A percentile compares a stretch with the other conserved stretches of the same genome.
Conservation (phyloP, 1,284 basidiomycete genomes). For the Cryptococcus sp. region DNA sequence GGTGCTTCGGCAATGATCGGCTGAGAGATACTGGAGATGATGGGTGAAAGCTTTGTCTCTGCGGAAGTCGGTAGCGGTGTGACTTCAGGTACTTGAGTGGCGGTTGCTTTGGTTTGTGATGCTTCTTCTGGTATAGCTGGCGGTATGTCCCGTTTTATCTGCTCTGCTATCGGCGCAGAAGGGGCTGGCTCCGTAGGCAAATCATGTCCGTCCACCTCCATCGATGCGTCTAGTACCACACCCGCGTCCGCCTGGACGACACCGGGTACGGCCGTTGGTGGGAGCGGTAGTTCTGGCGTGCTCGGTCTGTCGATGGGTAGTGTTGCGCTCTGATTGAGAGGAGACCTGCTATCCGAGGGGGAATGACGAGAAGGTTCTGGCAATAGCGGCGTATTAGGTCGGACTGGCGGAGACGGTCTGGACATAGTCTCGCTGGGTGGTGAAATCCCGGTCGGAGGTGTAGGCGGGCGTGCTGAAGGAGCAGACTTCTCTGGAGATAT, state of each 20-base stretch:
- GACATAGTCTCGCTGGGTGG: slow-evolving; percentile 5
- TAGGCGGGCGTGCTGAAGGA: neutral
- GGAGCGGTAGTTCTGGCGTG: slow-evolving; percentile 6
- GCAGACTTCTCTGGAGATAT: neutral
- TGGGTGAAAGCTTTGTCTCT: too few relatives aligned
- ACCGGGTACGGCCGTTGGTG: neutral
- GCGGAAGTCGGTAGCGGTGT: too few relatives aligned
- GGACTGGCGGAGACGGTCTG: neutral
- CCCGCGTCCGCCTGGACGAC: neutral
- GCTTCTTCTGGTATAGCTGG: too few relatives aligned
- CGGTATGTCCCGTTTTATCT: too few relatives aligned
- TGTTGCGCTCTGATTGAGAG: neutral
- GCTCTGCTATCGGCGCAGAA: too few relatives aligned
- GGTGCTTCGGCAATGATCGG: too few relatives aligned
- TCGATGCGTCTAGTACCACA: neutral
- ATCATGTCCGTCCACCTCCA: neutral
- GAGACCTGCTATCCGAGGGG: too few relatives aligned
- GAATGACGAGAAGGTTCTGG: too few relatives aligned
- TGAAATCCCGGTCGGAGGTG: neutral
- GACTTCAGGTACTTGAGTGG: too few relatives aligned
- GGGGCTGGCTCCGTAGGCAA: neutral
- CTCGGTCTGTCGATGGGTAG: slow-evolving; percentile 6
- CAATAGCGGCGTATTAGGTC: neutral
- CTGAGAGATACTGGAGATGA: too few relatives aligned
- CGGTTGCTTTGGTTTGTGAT: too few relatives aligned